A percentile compares a stretch with the other conserved stretches of the same genome.
These are phyloP conservation scores for Climacium dendroides DNA, from an alignment of 225 moss, liverwort and hornwort species.

Conservation along the genomic window DNA sequence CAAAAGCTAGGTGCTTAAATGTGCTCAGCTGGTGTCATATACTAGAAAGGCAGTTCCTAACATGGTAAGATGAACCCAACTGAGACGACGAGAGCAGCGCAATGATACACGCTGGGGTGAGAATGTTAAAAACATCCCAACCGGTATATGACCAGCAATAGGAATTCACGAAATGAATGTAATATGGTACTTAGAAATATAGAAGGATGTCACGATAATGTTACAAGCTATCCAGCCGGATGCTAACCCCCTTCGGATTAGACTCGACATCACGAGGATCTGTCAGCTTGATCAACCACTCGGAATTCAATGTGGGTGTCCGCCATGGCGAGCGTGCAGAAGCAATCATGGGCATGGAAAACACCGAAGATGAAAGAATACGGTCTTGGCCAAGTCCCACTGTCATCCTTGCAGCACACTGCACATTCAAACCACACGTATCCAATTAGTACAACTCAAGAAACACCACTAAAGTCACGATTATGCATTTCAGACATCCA, in stretches of 20 bases:
- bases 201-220: neutral
- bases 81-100: neutral
- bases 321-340: conserved; percentile 94
- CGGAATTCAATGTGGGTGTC: conserved; percentile 49
- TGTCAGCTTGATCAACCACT: conserved; percentile 67
- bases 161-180: neutral
- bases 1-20: neutral
- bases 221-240: conserved; percentile 42
- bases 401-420: conserved; percentile 75
- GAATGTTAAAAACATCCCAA: neutral
- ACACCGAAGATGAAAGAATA: conserved; percentile 83
- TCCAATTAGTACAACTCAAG: neutral
- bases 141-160: neutral
- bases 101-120: neutral
- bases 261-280: conserved; percentile 30
- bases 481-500: neutral
- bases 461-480: neutral
- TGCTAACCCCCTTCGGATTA: conserved; percentile 20
- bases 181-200: neutral
- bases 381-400: conserved; percentile 94
- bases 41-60: neutral
- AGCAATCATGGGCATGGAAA: conserved; percentile 97
- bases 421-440: conserved; percentile 13
- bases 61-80: neutral
- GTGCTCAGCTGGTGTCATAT: neutral